Conservation (phyloP, 2,329 filamentous ascomycete genomes). For the Epichloe uncinata region DNA sequence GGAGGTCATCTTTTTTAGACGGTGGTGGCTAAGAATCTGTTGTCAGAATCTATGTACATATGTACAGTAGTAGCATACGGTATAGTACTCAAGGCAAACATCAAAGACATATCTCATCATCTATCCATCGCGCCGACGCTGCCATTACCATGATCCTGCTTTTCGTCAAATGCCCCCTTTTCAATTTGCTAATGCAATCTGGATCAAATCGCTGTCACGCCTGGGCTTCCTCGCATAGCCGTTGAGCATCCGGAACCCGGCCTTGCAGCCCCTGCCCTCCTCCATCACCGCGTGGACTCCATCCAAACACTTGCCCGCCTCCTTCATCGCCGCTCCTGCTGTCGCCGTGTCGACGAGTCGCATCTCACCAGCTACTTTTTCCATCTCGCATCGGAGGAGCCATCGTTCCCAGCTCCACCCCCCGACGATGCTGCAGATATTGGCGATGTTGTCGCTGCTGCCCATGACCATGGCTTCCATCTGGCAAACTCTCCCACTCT, state of each 20-base stretch:
- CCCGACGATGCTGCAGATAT: slow-evolving; percentile 68
- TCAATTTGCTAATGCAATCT: slow-evolving; percentile 19
- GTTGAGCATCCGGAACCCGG: slow-evolving; percentile 47
- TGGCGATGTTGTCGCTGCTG: slow-evolving; percentile 57
- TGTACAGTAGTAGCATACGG: background rate
- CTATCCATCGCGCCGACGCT: background rate
- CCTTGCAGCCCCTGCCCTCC: slow-evolving; percentile 45
- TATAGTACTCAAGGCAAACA: background rate
- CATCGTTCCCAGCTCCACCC: slow-evolving; percentile 94
- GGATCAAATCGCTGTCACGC: slow-evolving; percentile 23
- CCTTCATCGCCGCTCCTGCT: slow-evolving; percentile 34
- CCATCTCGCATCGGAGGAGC: slow-evolving; percentile 76
- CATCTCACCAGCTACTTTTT: slow-evolving; percentile 59
- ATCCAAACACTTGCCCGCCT: slow-evolving; percentile 46
- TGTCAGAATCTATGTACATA: background rate
- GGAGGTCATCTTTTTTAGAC: no score
- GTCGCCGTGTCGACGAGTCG: slow-evolving; percentile 40
- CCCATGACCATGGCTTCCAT: slow-evolving; percentile 52
- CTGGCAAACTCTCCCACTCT: slow-evolving; percentile 32
- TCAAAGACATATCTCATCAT: background rate
- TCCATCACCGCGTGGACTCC: slow-evolving; percentile 48
- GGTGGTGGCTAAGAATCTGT: background rate
- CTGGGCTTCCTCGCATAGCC: slow-evolving; percentile 52
- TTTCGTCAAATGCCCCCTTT: background rate
- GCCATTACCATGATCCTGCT: background rate